Evolutionary conservation across 495 filamentous ascomycete genomes (phyloP).

Genomic region (Penicillium roqueforti): DNA sequence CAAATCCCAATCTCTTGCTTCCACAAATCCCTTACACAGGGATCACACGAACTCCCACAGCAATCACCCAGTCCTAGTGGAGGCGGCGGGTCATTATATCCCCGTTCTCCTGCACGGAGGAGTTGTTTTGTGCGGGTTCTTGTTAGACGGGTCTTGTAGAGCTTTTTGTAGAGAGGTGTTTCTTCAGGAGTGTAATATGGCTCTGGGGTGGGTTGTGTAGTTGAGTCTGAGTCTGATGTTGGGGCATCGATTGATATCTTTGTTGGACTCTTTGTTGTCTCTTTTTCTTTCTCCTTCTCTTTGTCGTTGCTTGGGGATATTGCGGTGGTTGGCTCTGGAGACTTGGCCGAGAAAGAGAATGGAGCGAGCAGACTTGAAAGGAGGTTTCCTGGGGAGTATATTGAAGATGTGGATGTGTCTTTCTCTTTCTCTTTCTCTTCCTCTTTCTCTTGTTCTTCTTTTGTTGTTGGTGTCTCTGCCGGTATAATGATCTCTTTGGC

Average conservation of each 20-base stretch:
- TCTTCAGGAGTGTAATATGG: constrained; percentile 26
- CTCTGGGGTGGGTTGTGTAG: constrained; percentile 6
- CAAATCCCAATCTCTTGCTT: constrained; percentile 37
- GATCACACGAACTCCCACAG: constrained; percentile 43
- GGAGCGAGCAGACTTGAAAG: constrained; percentile 6
- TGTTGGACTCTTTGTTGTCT: not conserved
- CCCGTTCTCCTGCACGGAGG: constrained; percentile 32
- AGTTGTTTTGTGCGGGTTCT: constrained; percentile 39
- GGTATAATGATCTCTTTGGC: not conserved
- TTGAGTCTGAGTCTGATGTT: not conserved
- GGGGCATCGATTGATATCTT: constrained; percentile 2
- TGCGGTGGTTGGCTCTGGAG: not conserved
- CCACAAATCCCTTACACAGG: constrained; percentile 42
- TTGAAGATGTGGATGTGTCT: not conserved
- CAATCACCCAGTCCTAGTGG: constrained; percentile 36
- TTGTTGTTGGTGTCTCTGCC: not conserved
- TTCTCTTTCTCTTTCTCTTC: not conserved
- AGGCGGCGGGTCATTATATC: constrained; percentile 35
- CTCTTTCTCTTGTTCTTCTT: not conserved
- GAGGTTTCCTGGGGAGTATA: not conserved
- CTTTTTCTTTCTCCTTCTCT: not conserved
- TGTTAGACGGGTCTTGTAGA: constrained; percentile 30
- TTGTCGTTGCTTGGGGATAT: not conserved
- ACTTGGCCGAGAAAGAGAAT: not conserved
- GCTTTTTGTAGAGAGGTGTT: constrained; percentile 29